phyloP scores from a whole-genome alignment of 495 filamentous ascomycete species.

The Neurospora sp. region DNA sequence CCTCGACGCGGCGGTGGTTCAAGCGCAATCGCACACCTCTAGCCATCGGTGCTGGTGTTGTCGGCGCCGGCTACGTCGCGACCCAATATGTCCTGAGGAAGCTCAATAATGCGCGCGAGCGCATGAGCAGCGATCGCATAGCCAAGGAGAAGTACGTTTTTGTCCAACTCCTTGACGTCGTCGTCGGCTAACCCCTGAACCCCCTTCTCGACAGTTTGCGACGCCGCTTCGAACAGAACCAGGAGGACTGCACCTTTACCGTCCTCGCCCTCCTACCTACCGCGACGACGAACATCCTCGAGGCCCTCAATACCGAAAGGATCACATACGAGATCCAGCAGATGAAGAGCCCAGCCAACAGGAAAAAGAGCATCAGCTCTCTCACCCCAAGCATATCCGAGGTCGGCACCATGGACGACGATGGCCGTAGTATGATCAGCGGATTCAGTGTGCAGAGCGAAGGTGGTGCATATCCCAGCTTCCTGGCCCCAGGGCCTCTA shows the following conservation, averaged over 20 bases:
- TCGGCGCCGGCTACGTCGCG: conserved; percentile 85
- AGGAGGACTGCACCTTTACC: conserved; percentile 97
- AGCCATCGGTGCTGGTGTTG: conserved; percentile 73
- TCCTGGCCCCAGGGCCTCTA: conserved; percentile 33
- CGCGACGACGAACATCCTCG: conserved; percentile 77
- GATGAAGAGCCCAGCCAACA: conserved; percentile 66
- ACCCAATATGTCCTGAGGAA: conserved; percentile 86
- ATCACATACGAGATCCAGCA: conserved; percentile 86
- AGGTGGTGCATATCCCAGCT: conserved; percentile 66
- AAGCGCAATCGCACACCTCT: conserved; percentile 83
- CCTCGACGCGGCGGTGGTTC: conserved; percentile 76
- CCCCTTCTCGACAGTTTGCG: conserved; percentile 53
- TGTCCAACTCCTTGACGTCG: background rate
- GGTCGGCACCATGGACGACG: conserved; percentile 53
- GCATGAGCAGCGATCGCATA: conserved; percentile 90
- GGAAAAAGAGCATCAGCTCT: conserved; percentile 52
- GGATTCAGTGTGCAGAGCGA: conserved; percentile 53
- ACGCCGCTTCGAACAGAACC: conserved; percentile 94
- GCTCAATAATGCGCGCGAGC: conserved; percentile 83
- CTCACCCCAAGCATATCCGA: conserved; percentile 55
- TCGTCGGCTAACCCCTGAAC: conserved; percentile 4
- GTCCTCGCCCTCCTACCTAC: conserved; percentile 90
- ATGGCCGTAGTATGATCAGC: conserved; percentile 64
- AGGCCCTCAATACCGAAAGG: conserved; percentile 78
- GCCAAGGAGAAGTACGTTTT: conserved; percentile 81